Conservation (phyloP, 805 yeast genomes). For the Ogataea polymorpha region DNA sequence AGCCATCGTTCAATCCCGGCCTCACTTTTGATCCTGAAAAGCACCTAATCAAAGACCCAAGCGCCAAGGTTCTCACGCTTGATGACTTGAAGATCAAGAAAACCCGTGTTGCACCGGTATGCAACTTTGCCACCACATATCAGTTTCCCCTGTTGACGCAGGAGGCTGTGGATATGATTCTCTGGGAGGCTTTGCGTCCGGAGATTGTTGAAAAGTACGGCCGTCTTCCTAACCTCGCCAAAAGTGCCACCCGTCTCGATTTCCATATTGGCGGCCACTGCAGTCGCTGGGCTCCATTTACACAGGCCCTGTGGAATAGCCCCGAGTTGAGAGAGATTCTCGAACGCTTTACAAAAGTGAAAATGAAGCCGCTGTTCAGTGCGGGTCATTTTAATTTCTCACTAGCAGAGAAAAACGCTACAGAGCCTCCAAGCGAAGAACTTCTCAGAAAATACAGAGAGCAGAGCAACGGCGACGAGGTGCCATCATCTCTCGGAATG, state of each 20-base stretch:
- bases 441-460: constrained; percentile 12
- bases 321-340: constrained; percentile 49
- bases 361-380: constrained; percentile 43
- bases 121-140: constrained; percentile 47
- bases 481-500: constrained; percentile 47
- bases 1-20: constrained; percentile 28
- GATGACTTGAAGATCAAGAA: constrained; percentile 35
- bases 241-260: constrained; percentile 36
- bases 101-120: constrained; percentile 29
- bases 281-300: constrained; percentile 40
- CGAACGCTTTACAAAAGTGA: constrained; percentile 48
- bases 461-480: constrained; percentile 32
- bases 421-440: constrained; percentile 19
- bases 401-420: constrained; percentile 29
- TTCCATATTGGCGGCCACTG: constrained; percentile 48
- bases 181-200: constrained; percentile 46
- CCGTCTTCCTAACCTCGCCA: constrained; percentile 34
- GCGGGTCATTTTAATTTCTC: constrained; percentile 49
- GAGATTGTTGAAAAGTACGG: constrained; percentile 41
- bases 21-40: constrained; percentile 35
- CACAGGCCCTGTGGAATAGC: constrained; percentile 47
- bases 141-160: constrained; percentile 58
- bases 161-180: constrained; percentile 54
- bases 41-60: constrained; percentile 37
- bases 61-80: constrained; percentile 36